Evolutionary conservation across 441 rosid species (phyloP), one percentile per base, ranked within the genome.

Genomic region (Theobroma grandiflorum): DNA sequence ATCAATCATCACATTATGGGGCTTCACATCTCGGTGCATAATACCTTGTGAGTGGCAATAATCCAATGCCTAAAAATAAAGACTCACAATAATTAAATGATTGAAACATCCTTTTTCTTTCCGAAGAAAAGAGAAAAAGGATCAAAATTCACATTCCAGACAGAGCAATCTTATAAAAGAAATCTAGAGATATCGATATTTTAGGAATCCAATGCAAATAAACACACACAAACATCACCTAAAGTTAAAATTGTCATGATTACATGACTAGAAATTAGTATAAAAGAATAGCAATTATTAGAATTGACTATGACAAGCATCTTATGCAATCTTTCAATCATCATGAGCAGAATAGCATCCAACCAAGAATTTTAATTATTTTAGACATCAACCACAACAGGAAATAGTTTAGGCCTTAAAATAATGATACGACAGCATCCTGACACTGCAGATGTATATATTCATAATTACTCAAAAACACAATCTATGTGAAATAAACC

Each of bases 1-100:
- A 87, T 95, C 99, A 87, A 97, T 95, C 99, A 97, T 95, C 75
- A 97, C 99, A 87, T 97, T 97, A 83, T 97, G 99, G 0, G 99
- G 99, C 84, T 94, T 97, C 75, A 97, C 99, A 88, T 97, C 99
- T 66, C 98, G 91, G 82, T 97, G 99, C 99, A 97, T 95, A 58
- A 97, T 97, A 74, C 99, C 99, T 85, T 93, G 97, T 0, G 99
- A 93, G 86, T 95, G 99, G 85, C 99, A 94, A 82, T 89, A 94
- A 84, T 95, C 99, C 91, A 97, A 85, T 4, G 99, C 99, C 99
- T 97, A 74, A 81, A 83, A 22, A 82, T 63, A 50, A 64, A 45
- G 68, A 57, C 75, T 38, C 37, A 37, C 7, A 42, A 45, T 47
- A 70, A 42, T 52, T 79, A 2, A 74, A 79, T 2, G 65, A n/a